phyloP scores from a whole-genome alignment of 2,329 filamentous ascomycete genomes.

The Elsinoe ampelina region DNA sequence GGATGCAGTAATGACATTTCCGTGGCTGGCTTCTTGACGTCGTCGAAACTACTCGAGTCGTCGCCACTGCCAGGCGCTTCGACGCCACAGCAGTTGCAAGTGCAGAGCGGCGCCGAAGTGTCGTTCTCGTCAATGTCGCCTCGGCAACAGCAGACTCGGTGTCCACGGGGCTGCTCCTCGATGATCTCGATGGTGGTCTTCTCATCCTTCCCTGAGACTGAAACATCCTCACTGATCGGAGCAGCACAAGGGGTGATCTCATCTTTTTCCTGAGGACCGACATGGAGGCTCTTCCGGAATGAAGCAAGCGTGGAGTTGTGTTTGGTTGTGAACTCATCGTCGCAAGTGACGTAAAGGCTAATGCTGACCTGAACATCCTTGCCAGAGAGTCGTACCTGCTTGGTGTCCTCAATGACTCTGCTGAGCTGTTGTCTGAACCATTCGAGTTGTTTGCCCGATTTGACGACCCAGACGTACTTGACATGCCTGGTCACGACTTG shows the following conservation, averaged over 20 bases:
- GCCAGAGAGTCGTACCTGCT: slow-evolving; percentile 29
- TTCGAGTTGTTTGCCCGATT: slow-evolving; percentile 41
- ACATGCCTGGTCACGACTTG: slow-evolving; percentile 39
- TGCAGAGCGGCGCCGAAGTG: slow-evolving; percentile 23
- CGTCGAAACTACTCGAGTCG: slow-evolving; percentile 12
- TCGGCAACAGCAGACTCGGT: slow-evolving; percentile 42
- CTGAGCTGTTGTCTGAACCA: slow-evolving; percentile 47
- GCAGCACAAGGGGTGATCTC: slow-evolving; percentile 13
- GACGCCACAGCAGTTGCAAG: slow-evolving; percentile 30
- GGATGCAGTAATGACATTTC: slow-evolving; percentile 24
- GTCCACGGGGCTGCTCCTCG: slow-evolving; percentile 21
- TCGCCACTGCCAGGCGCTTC: slow-evolving; percentile 20
- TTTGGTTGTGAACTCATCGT: slow-evolving; percentile 38
- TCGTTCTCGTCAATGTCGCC: slow-evolving; percentile 37
- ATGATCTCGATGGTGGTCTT: slow-evolving; percentile 10
- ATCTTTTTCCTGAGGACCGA: slow-evolving; percentile 5
- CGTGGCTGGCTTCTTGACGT: slow-evolving; percentile 11
- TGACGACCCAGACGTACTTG: slow-evolving; percentile 51
- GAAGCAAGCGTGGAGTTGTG: slow-evolving; percentile 25
- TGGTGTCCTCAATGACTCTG: slow-evolving; percentile 35
- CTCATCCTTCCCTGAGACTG: neutral
- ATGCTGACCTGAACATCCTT: slow-evolving; percentile 40
- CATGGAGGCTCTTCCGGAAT: neutral
- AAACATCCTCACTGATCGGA: slow-evolving; percentile 17
- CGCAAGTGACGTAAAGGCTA: slow-evolving; percentile 47